Conservation (phyloP, 2,329 filamentous ascomycete species). For the Ophiosphaerella narmari region DNA sequence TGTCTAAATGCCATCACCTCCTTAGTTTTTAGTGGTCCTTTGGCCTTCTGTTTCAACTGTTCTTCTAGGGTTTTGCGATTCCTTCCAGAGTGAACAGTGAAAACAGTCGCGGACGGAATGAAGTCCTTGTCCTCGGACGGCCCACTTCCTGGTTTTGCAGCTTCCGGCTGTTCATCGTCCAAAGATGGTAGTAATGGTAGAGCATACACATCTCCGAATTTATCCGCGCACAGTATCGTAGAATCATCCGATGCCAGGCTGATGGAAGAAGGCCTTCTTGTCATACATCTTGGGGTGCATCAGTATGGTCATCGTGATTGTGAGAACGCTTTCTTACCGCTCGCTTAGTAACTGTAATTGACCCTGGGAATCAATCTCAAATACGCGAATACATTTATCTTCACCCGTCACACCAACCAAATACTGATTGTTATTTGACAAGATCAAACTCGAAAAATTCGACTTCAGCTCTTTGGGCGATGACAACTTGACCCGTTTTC, state of each 20-base stretch:
- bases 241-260: slow-evolving; percentile 69
- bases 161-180: slow-evolving; percentile 37
- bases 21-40: slow-evolving; percentile 51
- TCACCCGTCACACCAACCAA: slow-evolving; percentile 82
- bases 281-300: slow-evolving; percentile 69
- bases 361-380: slow-evolving; percentile 68
- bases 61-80: slow-evolving; percentile 63
- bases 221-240: slow-evolving; percentile 84
- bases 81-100: slow-evolving; percentile 66
- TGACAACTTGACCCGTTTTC: slow-evolving; percentile 50
- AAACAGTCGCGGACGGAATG: slow-evolving; percentile 58
- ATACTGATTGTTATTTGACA: slow-evolving; percentile 68
- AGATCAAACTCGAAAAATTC: slow-evolving; percentile 70
- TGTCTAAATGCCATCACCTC: slow-evolving; percentile 68
- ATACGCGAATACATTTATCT: slow-evolving; percentile 88
- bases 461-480: slow-evolving; percentile 49
- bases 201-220: slow-evolving; percentile 95
- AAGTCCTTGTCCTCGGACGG: slow-evolving; percentile 44
- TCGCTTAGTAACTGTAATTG: slow-evolving; percentile 70
- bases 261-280: slow-evolving; percentile 83
- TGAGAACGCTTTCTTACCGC: slow-evolving; percentile 57
- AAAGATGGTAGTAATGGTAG: slow-evolving; percentile 68
- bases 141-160: slow-evolving; percentile 13
- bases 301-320: slow-evolving; percentile 4
- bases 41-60: slow-evolving; percentile 55